These are phyloP conservation scores for Cardamine occulta DNA, from an alignment of 345 rosid species.

Conservation along the genomic window DNA sequence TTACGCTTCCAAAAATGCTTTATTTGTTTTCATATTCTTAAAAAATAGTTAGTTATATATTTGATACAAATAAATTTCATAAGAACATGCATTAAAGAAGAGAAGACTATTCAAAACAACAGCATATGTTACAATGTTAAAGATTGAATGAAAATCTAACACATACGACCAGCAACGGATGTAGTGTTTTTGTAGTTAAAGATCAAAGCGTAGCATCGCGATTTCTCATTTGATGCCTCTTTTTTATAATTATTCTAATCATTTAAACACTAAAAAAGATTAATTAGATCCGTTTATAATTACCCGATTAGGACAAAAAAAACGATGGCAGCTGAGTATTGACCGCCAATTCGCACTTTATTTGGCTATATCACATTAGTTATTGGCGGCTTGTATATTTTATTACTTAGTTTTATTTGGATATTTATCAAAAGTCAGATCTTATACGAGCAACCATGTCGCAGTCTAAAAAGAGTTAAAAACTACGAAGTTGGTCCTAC, in stretches of 20 bases:
- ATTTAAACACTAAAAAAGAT: background rate
- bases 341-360: conserved; percentile 20
- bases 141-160: conserved; percentile 5
- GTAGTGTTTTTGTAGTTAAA: conserved; percentile 3
- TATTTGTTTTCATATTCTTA: background rate
- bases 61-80: background rate
- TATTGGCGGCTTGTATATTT: conserved; percentile 3
- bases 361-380: conserved; percentile 9
- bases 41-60: background rate
- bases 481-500: conserved; percentile 24
- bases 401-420: background rate
- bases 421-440: conserved; percentile 29
- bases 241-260: background rate
- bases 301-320: background rate
- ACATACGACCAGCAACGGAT: background rate
- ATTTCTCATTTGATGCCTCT: background rate
- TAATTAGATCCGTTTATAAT: background rate
- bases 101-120: background rate
- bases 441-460: conserved; percentile 35
- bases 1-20: background rate
- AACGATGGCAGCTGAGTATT: conserved; percentile 14
- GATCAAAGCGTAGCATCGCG: background rate
- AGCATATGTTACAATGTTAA: background rate
- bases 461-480: conserved; percentile 25
- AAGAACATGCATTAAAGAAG: background rate